These are phyloP conservation scores for Entophlyctis luteolus DNA, from an alignment of 192 early-diverging fungal genomes.

Conservation along the genomic window DNA sequence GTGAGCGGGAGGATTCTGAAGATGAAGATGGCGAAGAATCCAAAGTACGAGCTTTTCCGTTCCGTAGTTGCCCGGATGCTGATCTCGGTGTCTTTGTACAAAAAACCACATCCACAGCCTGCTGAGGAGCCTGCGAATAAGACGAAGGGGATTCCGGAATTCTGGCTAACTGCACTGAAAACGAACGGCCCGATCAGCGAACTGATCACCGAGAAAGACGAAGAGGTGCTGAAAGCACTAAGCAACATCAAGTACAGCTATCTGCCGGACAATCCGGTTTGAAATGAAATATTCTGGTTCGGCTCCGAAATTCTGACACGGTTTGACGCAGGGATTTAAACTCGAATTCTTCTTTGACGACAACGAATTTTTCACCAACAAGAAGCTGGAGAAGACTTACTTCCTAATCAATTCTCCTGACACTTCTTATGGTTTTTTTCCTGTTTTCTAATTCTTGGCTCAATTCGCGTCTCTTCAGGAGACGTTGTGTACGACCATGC, in stretches of 20 bases:
- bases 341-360: slow-evolving; percentile 87
- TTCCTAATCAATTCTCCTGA: slow-evolving; percentile 70
- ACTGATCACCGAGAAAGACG: slow-evolving; percentile 87
- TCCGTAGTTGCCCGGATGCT: no score
- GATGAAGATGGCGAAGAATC: slow-evolving; percentile 51
- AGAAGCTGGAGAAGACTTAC: slow-evolving; percentile 87
- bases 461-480: slow-evolving; percentile 41
- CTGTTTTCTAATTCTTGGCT: background rate
- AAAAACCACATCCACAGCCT: no score
- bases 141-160: slow-evolving; percentile 79
- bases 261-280: slow-evolving; percentile 70
- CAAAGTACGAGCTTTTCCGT: no score
- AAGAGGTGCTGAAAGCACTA: slow-evolving; percentile 81
- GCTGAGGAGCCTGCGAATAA: no score
- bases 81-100: no score
- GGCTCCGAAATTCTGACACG: no score
- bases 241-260: slow-evolving; percentile 84
- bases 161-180: slow-evolving; percentile 94
- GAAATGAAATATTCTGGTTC: no score
- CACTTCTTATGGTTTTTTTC: slow-evolving; percentile 55
- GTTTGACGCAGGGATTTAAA: slow-evolving; percentile 76
- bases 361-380: slow-evolving; percentile 89
- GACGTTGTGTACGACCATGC: slow-evolving; percentile 90
- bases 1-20: slow-evolving; percentile 56
- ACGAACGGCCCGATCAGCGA: slow-evolving; percentile 77